Conservation (phyloP, 352 stramenopile genomes). For the Pythium coloratum region DNA sequence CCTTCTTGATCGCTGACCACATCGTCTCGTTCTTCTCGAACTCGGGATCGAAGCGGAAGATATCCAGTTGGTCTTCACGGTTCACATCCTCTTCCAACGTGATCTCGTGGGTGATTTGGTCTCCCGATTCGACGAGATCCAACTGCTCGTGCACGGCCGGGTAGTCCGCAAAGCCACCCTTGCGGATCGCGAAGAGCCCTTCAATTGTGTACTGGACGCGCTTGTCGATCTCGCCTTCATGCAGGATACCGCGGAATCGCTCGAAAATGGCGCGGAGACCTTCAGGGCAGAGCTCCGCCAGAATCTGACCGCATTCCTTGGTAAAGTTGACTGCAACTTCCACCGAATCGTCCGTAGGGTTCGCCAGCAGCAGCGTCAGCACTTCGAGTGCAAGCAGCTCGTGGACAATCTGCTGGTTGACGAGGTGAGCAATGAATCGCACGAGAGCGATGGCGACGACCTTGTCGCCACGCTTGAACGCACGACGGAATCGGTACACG, state of each 20-base stretch:
- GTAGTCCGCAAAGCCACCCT: conserved; percentile 95
- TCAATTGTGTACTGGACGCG: conserved; percentile 99
- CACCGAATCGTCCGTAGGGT: conserved; percentile 97
- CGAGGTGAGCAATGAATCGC: conserved; percentile 97
- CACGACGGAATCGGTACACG: conserved; percentile 93
- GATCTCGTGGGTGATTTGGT: conserved; percentile 99
- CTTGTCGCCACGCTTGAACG: conserved; percentile 98
- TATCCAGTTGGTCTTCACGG: conserved; percentile 95
- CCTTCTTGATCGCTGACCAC: conserved; percentile 95
- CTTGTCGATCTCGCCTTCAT: conserved; percentile 97
- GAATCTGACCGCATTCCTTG: conserved; percentile 93
- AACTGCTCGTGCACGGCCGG: conserved; percentile 93
- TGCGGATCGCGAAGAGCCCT: conserved; percentile 95
- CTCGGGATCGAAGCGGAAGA: conserved; percentile 94
- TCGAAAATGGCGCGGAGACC: conserved; percentile 97
- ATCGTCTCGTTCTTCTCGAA: conserved; percentile 97
- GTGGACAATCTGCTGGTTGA: conserved; percentile 98
- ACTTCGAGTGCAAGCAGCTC: conserved; percentile 98
- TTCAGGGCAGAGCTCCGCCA: conserved; percentile 82
- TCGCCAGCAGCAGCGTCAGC: conserved; percentile 95
- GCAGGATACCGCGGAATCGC: conserved; percentile 95
- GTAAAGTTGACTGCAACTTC: conserved; percentile 98
- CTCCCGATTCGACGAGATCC: conserved; percentile 97
- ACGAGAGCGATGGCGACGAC: conserved; percentile 93
- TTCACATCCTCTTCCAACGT: conserved; percentile 96